Evolutionary conservation across 2,329 filamentous ascomycete genomes (phyloP), one percentile per base, ranked within the genome.

Genomic region (Golovinomyces cichoracearum): DNA sequence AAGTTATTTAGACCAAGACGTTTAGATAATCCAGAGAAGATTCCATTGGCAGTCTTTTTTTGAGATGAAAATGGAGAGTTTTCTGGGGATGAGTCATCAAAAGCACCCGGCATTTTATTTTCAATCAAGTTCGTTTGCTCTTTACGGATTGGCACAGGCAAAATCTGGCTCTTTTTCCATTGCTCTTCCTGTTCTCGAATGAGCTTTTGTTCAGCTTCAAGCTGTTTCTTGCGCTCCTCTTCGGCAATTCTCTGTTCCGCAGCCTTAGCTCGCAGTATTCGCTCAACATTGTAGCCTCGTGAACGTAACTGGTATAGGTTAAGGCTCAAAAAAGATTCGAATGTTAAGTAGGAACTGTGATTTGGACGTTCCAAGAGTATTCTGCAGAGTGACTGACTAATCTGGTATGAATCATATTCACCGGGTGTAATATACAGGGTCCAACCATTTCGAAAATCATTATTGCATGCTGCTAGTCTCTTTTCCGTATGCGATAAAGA

Each of bases 271-370:
- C 83, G 76, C 21, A 98, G 69, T 53, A 98, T 95, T 46, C 90
- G 80, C 58, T 94, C 84, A 35, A 98, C 90, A 55, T 98, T 95
- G 68, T 94, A 95, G 1, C 90, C 90, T 53, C 90, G 83, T 51
- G 78, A 76, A 57, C 83, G 78, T 37, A 98, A 66, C 47, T 86
- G 78, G 44, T 81, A 73, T 22, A 98, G 69, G 56, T 88, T 83
- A 7, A 90, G 77, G 50, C 82, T 88, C 33, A 98, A 66, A 53
- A 98, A 80, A 48, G 84, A 86, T 63, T 95, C 90, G 49, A 98
- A 76, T 48, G 90, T 88, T 49, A 94, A 72, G 49, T 83, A 84
- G 1, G 88, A 85, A 59, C 92, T 82, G 57, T 93, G 82, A 54
- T 83, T 88, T 6, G 88, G 85, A 21, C 84, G 74, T 48, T 75